phyloP scores from a whole-genome alignment of 345 rosid genomes.

The Luvunga scandens region DNA sequence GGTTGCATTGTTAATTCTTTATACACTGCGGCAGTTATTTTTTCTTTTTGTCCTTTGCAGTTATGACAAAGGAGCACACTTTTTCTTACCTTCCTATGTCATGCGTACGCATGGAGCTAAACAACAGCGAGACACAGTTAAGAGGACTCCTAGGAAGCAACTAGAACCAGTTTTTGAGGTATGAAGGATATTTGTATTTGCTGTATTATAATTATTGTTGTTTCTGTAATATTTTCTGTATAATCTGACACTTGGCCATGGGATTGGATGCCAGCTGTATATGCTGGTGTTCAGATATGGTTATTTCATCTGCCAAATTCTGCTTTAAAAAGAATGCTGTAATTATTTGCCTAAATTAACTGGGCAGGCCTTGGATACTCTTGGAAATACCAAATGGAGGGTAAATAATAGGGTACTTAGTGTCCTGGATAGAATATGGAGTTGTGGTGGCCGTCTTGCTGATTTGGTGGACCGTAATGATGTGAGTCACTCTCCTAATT shows the following conservation, averaged over 20 bases:
- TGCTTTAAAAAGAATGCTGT: neutral
- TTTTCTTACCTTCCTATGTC: constrained; percentile 75
- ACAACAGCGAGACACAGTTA: constrained; percentile 78
- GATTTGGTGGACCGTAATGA: constrained; percentile 70
- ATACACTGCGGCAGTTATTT: constrained; percentile 1
- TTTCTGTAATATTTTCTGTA: neutral
- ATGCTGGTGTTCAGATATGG: neutral
- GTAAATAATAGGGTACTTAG: constrained; percentile 65
- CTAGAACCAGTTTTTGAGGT: constrained; percentile 85
- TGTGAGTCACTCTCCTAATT: constrained; percentile 44
- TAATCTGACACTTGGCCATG: constrained; percentile 5
- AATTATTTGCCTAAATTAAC: constrained; percentile 13
- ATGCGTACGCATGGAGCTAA: constrained; percentile 92
- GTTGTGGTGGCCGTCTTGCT: constrained; percentile 64
- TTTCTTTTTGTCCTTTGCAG: constrained; percentile 38
- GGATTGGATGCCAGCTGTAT: neutral
- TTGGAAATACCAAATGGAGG: constrained; percentile 82
- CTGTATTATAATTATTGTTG: neutral
- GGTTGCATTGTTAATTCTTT: constrained; percentile 12
- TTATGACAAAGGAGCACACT: constrained; percentile 87
- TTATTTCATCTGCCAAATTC: neutral
- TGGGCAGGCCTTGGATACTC: constrained; percentile 73
- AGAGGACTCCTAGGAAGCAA: constrained; percentile 58
- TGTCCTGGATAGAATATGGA: constrained; percentile 75
- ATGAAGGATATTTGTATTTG: constrained; percentile 17